Evolutionary conservation across 1,284 basidiomycete genomes (phyloP).

Genomic region (Moesziomyces parantarcticus): DNA sequence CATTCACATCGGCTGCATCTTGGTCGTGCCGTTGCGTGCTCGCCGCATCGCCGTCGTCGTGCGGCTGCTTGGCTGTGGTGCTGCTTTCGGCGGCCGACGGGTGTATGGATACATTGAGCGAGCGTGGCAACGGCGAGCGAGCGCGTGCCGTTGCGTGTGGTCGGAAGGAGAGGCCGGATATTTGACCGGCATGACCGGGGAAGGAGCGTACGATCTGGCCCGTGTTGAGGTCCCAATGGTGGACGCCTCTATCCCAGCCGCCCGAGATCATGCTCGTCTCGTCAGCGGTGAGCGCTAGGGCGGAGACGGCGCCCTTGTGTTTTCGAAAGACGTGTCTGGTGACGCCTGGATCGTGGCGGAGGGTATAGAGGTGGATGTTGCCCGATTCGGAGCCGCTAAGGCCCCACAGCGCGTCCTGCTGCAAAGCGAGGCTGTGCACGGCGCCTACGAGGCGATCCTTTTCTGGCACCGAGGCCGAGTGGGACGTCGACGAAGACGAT

Average conservation of each 20-base stretch:
- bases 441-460: conserved; percentile 55
- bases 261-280: conserved; percentile 89
- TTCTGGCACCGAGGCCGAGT: conserved; percentile 4
- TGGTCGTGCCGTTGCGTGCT: neutral
- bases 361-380: conserved; percentile 80
- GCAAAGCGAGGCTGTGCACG: conserved; percentile 64
- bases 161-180: conserved; percentile 82
- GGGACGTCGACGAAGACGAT: conserved; percentile 3
- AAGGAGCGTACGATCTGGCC: conserved; percentile 83
- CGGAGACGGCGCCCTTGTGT: conserved; percentile 82
- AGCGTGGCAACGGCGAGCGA: conserved; percentile 67
- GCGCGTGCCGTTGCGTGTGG: conserved; percentile 70
- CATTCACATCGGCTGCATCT: too few species aligned
- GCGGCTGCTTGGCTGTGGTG: too few species aligned
- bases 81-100: conserved; percentile 4
- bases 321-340: conserved; percentile 79
- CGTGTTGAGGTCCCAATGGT: conserved; percentile 99
- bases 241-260: conserved; percentile 90
- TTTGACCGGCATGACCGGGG: conserved; percentile 84
- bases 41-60: neutral
- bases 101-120: conserved; percentile 29
- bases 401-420: conserved; percentile 63
- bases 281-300: conserved; percentile 80
- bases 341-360: conserved; percentile 89
- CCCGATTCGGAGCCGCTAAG: conserved; percentile 61